Evolutionary conservation across 176 grass and related monocot genomes (phyloP).

Genomic region (Musa troglodytarum): DNA sequence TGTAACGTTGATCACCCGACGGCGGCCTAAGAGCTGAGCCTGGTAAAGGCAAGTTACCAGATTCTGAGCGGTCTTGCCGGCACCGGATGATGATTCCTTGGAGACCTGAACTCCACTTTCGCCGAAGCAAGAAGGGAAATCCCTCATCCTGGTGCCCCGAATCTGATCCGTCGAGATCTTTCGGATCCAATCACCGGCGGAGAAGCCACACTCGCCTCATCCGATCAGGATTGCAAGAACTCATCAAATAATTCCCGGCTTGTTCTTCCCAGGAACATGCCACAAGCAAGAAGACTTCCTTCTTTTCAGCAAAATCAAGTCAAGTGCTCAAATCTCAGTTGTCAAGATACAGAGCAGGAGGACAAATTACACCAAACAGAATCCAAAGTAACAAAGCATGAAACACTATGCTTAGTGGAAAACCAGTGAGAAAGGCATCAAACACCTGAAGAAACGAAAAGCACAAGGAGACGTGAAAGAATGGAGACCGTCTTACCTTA

Average conservation of each 20-base stretch:
- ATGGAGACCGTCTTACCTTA: too few relatives aligned
- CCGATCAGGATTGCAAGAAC: background rate
- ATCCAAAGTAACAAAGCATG: too few relatives aligned
- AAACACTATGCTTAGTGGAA: too few relatives aligned
- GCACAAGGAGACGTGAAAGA: too few relatives aligned
- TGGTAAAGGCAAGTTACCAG: constrained; percentile 78
- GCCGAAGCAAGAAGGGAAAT: constrained; percentile 62
- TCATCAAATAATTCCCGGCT: background rate
- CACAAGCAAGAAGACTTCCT: too few relatives aligned
- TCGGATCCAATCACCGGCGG: background rate
- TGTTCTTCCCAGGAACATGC: background rate
- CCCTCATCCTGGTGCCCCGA: constrained; percentile 52
- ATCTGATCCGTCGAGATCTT: too few relatives aligned
- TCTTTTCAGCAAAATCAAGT: too few relatives aligned
- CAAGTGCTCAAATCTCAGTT: too few relatives aligned
- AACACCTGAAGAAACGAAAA: too few relatives aligned
- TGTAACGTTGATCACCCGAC: constrained; percentile 35
- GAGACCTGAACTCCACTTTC: constrained; percentile 76
- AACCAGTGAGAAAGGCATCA: too few relatives aligned
- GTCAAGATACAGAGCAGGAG: too few relatives aligned
- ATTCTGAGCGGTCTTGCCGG: constrained; percentile 38
- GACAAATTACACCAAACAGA: too few relatives aligned
- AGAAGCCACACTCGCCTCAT: background rate
- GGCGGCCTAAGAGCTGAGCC: constrained; percentile 39
- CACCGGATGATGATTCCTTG: constrained; percentile 34